phyloP scores from a whole-genome alignment of 352 stramenopile genomes.

The Phytophthora fragariaefolia region DNA sequence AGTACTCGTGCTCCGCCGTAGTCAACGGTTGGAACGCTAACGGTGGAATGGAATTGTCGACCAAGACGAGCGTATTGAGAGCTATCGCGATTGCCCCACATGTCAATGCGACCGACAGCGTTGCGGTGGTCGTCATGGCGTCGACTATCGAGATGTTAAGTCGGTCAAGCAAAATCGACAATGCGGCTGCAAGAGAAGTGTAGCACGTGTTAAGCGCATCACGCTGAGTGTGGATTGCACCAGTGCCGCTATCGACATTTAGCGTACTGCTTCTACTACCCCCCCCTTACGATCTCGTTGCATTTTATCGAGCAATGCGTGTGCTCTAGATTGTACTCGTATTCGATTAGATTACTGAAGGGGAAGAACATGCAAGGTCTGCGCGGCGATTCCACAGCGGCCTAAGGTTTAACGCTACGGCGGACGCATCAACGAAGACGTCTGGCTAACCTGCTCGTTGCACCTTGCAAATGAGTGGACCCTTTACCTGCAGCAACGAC shows the following conservation, averaged over 20 bases:
- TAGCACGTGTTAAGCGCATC: neutral
- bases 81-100: constrained; percentile 20
- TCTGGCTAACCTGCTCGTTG: constrained; percentile 27
- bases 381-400: constrained; percentile 1
- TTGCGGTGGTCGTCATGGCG: constrained; percentile 6
- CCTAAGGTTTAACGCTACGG: neutral
- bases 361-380: neutral
- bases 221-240: constrained; percentile 3
- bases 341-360: constrained; percentile 34
- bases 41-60: constrained; percentile 3
- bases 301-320: neutral
- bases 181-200: constrained; percentile 2
- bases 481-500: constrained; percentile 41
- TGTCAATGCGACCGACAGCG: constrained; percentile 18
- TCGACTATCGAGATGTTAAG: constrained; percentile 7
- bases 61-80: constrained; percentile 25
- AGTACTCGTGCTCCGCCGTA: constrained; percentile 47
- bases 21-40: neutral
- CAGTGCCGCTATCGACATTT: neutral
- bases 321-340: constrained; percentile 2
- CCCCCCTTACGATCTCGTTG: too few relatives aligned
- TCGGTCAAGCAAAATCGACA: constrained; percentile 20
- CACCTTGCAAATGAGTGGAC: constrained; percentile 40
- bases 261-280: too few relatives aligned
- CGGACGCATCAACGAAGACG: neutral